Conservation (phyloP, 2,329 filamentous ascomycete species). For the Pseudopyrenochaeta lycopersici region DNA sequence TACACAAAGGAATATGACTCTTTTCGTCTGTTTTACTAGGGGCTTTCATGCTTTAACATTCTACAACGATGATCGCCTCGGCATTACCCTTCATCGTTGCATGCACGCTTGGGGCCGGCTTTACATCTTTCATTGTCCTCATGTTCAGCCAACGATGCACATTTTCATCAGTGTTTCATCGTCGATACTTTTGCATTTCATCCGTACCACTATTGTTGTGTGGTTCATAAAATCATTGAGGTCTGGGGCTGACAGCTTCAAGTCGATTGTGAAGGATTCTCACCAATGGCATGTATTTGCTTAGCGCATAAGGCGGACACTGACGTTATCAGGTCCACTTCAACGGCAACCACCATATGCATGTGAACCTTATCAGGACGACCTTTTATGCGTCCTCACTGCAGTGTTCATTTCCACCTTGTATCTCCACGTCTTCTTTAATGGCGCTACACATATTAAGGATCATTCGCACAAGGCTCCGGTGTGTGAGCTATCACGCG, state of each 20-base stretch:
- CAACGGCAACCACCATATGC: constrained; percentile 4
- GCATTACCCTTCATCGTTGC: no score
- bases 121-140: no score
- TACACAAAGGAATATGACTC: neutral
- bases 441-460: neutral
- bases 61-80: no score
- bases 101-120: no score
- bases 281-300: constrained; percentile 2
- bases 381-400: constrained; percentile 1
- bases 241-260: neutral
- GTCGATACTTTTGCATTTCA: no score
- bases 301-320: constrained; percentile 7
- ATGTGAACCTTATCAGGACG: constrained; percentile 7
- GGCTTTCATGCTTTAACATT: no score
- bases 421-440: neutral
- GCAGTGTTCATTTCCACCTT: neutral
- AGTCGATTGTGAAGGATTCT: neutral
- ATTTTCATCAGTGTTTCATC: no score
- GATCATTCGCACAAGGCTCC: no score
- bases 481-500: no score
- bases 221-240: no score
- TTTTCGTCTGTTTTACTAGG: neutral
- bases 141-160: no score
- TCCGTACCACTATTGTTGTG: no score
- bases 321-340: neutral